Base-by-base conservation (phyloP, 306 rosid genomes). In the Prinsepia uniflora region DNA sequence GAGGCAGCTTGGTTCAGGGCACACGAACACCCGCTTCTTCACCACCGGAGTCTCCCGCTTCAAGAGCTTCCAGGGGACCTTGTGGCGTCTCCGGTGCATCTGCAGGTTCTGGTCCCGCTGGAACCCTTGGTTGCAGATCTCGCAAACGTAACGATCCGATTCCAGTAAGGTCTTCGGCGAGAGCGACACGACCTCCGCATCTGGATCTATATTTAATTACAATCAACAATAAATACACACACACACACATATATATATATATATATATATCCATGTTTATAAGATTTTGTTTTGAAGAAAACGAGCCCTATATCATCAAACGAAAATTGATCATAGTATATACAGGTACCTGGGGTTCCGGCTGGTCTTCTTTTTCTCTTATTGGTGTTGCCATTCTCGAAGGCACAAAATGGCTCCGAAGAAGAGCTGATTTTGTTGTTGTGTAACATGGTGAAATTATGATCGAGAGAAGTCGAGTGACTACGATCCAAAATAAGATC, bases 81-180 rank as follows among this genome's bases (percentile, higher is more conserved):
- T 95, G 81, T 95, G 99, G 48, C 99, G 63, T 44, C 99, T 72
- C 72, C 99, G 73, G 72, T 95, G 99, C 99, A 95, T 95, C 96
- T 95, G 99, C 4, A 95, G 88, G 84, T 95, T 95, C 81, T 95
- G 99, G 86, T 95, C 99, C 76, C 99, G 81, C 80, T 95, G 99
- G 82, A 95, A 95, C 36, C 99, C 99, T 71, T 95, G 99, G 86
- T 91, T 91, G 81, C 99, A 95, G 92, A 94, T 94, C 99, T 94
- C 99, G 45, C 99, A 94, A 48, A 94, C 96, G 62, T 94, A 94
- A 9, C 99, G 96, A 86, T 94, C 99, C 60, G 99, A 94, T 84
- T 94, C 99, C 79, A 94, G 72, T 11, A 94, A 62, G 15, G 99
- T 94, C 80, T 94, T 91, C 0, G 99, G 99, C 8, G 99, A 94